These are phyloP conservation scores for Fistulinella cinereoalba DNA, from an alignment of 1,284 basidiomycete species.

Conservation along the genomic window DNA sequence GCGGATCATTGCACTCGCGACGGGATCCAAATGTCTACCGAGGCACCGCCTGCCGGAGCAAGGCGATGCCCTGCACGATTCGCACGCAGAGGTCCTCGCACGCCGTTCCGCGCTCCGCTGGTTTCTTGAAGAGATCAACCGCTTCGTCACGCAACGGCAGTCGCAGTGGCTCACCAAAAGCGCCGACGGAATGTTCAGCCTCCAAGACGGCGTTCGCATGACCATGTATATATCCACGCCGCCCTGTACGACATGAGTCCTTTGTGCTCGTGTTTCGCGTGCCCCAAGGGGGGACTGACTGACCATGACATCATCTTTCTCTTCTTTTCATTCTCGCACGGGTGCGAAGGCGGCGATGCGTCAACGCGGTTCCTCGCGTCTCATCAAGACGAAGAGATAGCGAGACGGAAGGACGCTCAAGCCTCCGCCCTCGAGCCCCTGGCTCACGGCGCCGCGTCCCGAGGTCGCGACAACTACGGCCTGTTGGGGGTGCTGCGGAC, in stretches of 20 bases:
- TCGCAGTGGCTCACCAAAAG: constrained; percentile 47
- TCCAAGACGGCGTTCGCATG: constrained; percentile 53
- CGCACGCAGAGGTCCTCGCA: constrained; percentile 88
- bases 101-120: constrained; percentile 79
- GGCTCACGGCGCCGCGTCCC: constrained; percentile 44
- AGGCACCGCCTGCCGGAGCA: constrained; percentile 54
- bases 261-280: too few relatives aligned
- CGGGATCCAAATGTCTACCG: constrained; percentile 88
- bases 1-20: constrained; percentile 70
- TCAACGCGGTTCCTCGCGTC: constrained; percentile 77
- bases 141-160: constrained; percentile 29
- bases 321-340: background rate
- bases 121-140: constrained; percentile 68
- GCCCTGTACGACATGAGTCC: constrained; percentile 58
- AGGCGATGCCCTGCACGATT: constrained; percentile 88
- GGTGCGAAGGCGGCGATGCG: constrained; percentile 76
- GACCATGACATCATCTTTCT: too few relatives aligned
- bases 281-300: too few relatives aligned
- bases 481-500: constrained; percentile 77
- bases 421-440: constrained; percentile 35
- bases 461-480: constrained; percentile 79
- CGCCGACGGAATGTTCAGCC: constrained; percentile 43
- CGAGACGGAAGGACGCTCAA: constrained; percentile 61
- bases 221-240: constrained; percentile 84
- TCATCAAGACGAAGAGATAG: constrained; percentile 66